Base-by-base conservation (phyloP, 2,329 filamentous ascomycete genomes). In the Pseudogymnoascus sp. region DNA sequence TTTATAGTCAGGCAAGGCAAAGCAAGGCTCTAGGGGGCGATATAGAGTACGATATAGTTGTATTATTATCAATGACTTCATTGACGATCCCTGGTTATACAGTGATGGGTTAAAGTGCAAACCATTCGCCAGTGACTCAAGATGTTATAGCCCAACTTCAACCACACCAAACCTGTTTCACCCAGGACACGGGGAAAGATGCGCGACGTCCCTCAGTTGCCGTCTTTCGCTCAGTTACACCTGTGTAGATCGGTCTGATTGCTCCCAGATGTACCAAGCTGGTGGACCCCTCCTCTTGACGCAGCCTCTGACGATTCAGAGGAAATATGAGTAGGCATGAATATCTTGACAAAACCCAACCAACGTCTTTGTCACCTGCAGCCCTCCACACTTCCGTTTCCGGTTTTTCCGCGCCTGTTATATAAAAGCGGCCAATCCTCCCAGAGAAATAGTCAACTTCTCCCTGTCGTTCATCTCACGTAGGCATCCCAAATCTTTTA, bases 51-150 rank as follows among this genome's bases (percentile, higher is more conserved):
- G 45, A 26, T 51, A 54, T 54, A 31, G 45, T 14, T 16, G 23
- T 54, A 54, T 31, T 54, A 29, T 54, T 23, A 54, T 31, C 26
- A 54, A 54, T 54, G 23, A 54, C 45, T 54, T 54, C 45, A 54
- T 54, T 29, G 45, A 54, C 23, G 45, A 54, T 29, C 23, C 23
- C 14, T 54, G 14, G 23, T 5, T 54, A 54, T 31, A 10, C 45
- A 54, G 42, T 16, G 12, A 5, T 54, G 21, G 18, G 14, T 12
- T 18, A 45, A 16, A 6, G 45, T 54, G 6, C 26, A 31, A 16
- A 29, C 23, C 45, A 54, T 10, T 29, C 45, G 45, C 45, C 45
- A 31, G 45, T 54, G 45, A 29, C 23, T 16, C 23, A 54, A 31
- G 23, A n/a, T 54, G 14, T 16, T 16, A 54, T n/a, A 7, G 23